phyloP scores from a whole-genome alignment of 352 stramenopile genomes.

The Phytopythium aichiense region DNA sequence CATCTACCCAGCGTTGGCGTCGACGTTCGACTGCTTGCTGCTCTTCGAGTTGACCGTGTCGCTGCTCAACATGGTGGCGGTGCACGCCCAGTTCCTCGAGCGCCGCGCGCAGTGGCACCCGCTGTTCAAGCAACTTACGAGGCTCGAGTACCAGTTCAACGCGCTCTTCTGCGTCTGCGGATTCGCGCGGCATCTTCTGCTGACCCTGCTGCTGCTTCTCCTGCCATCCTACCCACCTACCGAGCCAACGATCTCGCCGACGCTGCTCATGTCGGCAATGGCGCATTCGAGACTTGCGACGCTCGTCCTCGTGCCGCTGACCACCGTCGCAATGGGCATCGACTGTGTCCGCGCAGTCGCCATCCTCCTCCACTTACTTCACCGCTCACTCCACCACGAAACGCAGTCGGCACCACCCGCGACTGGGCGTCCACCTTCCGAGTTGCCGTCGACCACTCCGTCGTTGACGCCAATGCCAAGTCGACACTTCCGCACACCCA shows the following conservation, averaged over 20 bases:
- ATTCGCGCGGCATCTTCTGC: slow-evolving; percentile 53
- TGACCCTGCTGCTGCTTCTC: slow-evolving; percentile 49
- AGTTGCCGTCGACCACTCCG: neutral
- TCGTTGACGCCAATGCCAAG: neutral
- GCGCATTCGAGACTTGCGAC: slow-evolving; percentile 21
- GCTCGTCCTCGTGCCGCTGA: slow-evolving; percentile 56
- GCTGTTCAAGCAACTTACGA: slow-evolving; percentile 54
- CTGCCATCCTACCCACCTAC: slow-evolving; percentile 31
- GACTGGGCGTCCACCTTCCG: neutral
- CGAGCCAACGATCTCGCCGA: neutral
- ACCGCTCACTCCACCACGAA: slow-evolving; percentile 8
- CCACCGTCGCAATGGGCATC: slow-evolving; percentile 46
- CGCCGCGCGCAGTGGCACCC: slow-evolving; percentile 56
- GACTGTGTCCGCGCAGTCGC: slow-evolving; percentile 52
- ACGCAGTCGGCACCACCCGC: slow-evolving; percentile 9
- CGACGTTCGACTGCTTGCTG: slow-evolving; percentile 42
- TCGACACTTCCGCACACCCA: neutral
- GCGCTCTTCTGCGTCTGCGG: slow-evolving; percentile 41
- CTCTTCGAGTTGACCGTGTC: slow-evolving; percentile 53
- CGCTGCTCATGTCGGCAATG: slow-evolving; percentile 11
- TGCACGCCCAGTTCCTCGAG: slow-evolving; percentile 58
- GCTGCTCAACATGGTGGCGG: slow-evolving; percentile 44
- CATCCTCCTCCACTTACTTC: slow-evolving; percentile 47
- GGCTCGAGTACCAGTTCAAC: slow-evolving; percentile 46
- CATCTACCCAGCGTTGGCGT: slow-evolving; percentile 40